These are phyloP conservation scores for Salvia rosmarinus DNA, from an alignment of 257 asterid genomes.

Conservation along the genomic window DNA sequence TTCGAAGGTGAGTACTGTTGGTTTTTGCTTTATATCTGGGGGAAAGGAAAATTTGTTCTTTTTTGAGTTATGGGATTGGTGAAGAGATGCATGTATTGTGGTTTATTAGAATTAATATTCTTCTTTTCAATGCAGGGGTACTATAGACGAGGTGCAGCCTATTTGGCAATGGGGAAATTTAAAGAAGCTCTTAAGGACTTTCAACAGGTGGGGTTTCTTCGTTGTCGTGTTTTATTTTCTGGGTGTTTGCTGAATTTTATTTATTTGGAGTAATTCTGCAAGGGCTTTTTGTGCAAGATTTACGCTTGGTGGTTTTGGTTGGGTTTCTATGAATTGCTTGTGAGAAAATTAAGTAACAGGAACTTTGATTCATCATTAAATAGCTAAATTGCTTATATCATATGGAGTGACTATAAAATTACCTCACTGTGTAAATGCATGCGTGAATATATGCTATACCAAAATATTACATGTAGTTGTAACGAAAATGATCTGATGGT, in stretches of 20 bases:
- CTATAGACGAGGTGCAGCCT: constrained; percentile 95
- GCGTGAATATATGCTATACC: neutral
- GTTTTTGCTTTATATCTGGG: constrained; percentile 8
- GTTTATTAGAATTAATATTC: constrained; percentile 21
- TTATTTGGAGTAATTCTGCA: neutral
- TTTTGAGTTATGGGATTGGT: constrained; percentile 18
- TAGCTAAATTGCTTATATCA: neutral
- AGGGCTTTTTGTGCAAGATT: constrained; percentile 21
- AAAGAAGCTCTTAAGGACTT: constrained; percentile 94
- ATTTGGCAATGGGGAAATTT: constrained; percentile 94
- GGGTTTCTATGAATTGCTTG: neutral
- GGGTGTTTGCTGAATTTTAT: constrained; percentile 28
- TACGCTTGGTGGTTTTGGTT: neutral
- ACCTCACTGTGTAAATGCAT: neutral
- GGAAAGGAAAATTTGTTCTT: neutral
- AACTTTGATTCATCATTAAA: constrained; percentile 19
- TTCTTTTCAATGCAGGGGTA: constrained; percentile 63
- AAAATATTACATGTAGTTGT: neutral
- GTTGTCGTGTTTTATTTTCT: constrained; percentile 4
- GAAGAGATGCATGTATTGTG: constrained; percentile 16
- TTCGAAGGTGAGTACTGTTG: constrained; percentile 64
- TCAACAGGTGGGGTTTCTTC: constrained; percentile 63
- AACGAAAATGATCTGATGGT: neutral
- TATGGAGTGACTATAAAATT: neutral
- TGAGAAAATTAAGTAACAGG: neutral